Percentiles rank a stretch among this genome's conserved stretches.
These are phyloP conservation scores for Neurospora tetraspora DNA, from an alignment of 495 filamentous ascomycete species.

Conservation along the genomic window DNA sequence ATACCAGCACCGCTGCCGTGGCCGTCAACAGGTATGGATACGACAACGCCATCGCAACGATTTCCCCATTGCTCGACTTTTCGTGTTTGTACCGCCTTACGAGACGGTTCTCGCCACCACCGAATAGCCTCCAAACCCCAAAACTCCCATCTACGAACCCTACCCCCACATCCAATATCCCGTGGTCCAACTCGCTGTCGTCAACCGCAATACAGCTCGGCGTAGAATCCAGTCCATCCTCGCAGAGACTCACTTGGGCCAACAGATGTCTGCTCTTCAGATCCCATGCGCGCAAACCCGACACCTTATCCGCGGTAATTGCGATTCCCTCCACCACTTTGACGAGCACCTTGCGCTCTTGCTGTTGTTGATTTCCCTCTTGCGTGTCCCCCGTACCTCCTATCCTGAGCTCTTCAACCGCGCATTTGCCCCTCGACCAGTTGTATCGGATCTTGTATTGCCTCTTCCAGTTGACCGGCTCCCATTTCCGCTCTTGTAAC, in stretches of 20 bases:
- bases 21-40: slow-evolving; percentile 73
- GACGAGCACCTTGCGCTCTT: slow-evolving; percentile 42
- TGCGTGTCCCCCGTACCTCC: slow-evolving; percentile 14
- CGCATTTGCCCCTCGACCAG: slow-evolving; percentile 78
- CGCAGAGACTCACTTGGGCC: slow-evolving; percentile 32
- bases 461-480: slow-evolving; percentile 62
- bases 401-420: slow-evolving; percentile 65
- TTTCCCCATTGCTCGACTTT: slow-evolving; percentile 47
- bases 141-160: slow-evolving; percentile 75
- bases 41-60: slow-evolving; percentile 67
- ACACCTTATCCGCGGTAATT: slow-evolving; percentile 60
- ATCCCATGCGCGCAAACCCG: slow-evolving; percentile 71
- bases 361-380: background rate
- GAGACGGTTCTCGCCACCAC: slow-evolving; percentile 30
- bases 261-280: slow-evolving; percentile 50
- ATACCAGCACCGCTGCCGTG: slow-evolving; percentile 59
- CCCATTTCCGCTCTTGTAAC: background rate
- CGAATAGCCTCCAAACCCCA: slow-evolving; percentile 52
- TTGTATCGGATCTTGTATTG: slow-evolving; percentile 88
- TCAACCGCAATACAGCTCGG: slow-evolving; percentile 66
- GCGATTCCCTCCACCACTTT: slow-evolving; percentile 65
- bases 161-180: slow-evolving; percentile 45
- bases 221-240: slow-evolving; percentile 10
- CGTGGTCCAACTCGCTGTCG: slow-evolving; percentile 25
- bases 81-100: slow-evolving; percentile 42